phyloP scores from a whole-genome alignment of 441 rosid genomes.

The Brassica hybrid region DNA sequence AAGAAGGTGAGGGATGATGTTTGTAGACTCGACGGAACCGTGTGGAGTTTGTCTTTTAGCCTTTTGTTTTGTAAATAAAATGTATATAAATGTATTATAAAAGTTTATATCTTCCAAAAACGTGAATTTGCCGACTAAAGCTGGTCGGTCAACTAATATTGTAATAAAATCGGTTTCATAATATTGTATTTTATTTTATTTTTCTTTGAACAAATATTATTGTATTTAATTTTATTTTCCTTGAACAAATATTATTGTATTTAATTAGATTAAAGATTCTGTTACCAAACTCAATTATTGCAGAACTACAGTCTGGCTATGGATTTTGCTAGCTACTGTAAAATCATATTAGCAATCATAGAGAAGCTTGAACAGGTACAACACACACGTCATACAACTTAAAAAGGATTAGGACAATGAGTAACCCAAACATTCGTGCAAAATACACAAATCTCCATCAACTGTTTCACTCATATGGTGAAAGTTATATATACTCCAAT shows the following conservation, averaged over 20 bases:
- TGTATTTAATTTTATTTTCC: too few relatives aligned
- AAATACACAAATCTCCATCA: neutral
- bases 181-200: too few relatives aligned
- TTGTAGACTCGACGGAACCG: neutral
- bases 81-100: neutral
- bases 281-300: neutral
- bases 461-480: slow-evolving; percentile 40
- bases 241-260: neutral
- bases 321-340: neutral
- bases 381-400: neutral
- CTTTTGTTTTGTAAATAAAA: neutral
- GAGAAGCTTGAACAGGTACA: neutral
- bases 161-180: neutral
- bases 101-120: neutral
- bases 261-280: neutral
- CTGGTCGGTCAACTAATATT: neutral
- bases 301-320: neutral
- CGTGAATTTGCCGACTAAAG: neutral
- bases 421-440: neutral
- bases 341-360: neutral
- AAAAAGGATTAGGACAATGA: neutral
- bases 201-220: too few relatives aligned
- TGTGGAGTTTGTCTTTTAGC: neutral
- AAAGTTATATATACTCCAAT: too few relatives aligned
- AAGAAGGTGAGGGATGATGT: slow-evolving; percentile 9